A percentile compares a stretch with the other conserved stretches of the same genome.
Conservation (phyloP, 148 eudicot genomes). For the Rhododendron henanense region DNA sequence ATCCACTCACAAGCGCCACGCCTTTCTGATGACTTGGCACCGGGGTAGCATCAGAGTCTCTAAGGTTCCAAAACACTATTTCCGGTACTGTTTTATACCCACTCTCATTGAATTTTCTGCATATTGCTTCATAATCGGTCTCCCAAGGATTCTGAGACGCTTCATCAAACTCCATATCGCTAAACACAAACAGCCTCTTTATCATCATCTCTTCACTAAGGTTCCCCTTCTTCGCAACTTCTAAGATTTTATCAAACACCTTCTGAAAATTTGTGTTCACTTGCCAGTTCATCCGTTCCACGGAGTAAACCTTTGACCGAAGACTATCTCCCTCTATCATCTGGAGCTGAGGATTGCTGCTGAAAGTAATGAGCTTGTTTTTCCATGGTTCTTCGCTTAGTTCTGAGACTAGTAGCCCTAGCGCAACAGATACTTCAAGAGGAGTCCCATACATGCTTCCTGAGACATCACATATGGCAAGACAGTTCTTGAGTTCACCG, state of each 20-base stretch:
- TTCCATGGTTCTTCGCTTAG: slow-evolving; percentile 37
- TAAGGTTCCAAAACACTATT: slow-evolving; percentile 44
- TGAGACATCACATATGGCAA: slow-evolving; percentile 15
- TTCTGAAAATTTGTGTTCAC: slow-evolving; percentile 30
- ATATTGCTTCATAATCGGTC: slow-evolving; percentile 17
- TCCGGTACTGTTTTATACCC: slow-evolving; percentile 20
- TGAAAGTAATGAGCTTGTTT: slow-evolving; percentile 30
- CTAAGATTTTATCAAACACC: slow-evolving; percentile 39
- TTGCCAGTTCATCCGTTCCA: slow-evolving; percentile 16
- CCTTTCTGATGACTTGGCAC: slow-evolving; percentile 33
- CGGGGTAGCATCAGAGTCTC: slow-evolving; percentile 41
- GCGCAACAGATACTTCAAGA: slow-evolving; percentile 6
- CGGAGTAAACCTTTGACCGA: slow-evolving; percentile 5
- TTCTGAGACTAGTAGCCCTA: slow-evolving; percentile 23
- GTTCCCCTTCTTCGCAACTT: slow-evolving; percentile 24
- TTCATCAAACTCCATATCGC: slow-evolving; percentile 39
- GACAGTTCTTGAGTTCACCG: background rate
- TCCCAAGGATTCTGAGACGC: slow-evolving; percentile 25
- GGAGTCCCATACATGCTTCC: slow-evolving; percentile 13
- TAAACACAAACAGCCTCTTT: slow-evolving; percentile 46
- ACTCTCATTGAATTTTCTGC: slow-evolving; percentile 20
- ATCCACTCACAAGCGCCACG: slow-evolving; percentile 47
- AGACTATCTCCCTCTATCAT: slow-evolving; percentile 19
- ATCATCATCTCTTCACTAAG: slow-evolving; percentile 36
- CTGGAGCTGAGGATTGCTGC: slow-evolving; percentile 21